phyloP scores from a whole-genome alignment of 2,329 filamentous ascomycete species.

The Cordyceps militaris region DNA sequence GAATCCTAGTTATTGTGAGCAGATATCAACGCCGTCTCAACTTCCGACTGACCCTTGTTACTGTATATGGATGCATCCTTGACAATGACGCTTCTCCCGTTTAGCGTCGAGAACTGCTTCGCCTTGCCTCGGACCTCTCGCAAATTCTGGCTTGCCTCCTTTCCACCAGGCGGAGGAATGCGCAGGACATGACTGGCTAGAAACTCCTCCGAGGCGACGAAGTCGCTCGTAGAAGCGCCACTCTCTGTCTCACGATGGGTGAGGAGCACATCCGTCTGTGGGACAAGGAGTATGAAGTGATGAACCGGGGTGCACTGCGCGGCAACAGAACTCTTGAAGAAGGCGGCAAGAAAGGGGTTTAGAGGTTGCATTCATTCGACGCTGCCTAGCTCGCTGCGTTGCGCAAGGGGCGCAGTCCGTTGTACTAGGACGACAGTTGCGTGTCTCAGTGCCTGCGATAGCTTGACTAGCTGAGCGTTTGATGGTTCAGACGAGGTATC shows the following conservation, averaged over 20 bases:
- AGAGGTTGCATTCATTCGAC: conserved; percentile 77
- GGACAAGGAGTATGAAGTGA: conserved; percentile 90
- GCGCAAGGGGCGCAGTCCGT: conserved; percentile 3
- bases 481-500: not conserved
- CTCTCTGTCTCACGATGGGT: conserved; percentile 83
- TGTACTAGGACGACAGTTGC: not conserved
- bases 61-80: conserved; percentile 91
- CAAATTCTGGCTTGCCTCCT: conserved; percentile 55
- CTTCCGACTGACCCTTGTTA: conserved; percentile 70
- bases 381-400: conserved; percentile 2
- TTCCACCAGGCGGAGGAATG: conserved; percentile 55
- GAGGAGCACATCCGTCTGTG: conserved; percentile 85
- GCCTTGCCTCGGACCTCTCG: conserved; percentile 88
- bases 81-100: conserved; percentile 86
- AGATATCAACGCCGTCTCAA: not conserved
- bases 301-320: conserved; percentile 86
- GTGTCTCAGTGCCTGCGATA: not conserved
- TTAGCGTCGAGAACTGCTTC: conserved; percentile 87
- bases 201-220: conserved; percentile 87
- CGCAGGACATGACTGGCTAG: conserved; percentile 93
- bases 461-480: not conserved
- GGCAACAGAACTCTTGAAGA: conserved; percentile 92
- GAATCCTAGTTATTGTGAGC: conserved; percentile 57
- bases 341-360: conserved; percentile 97
- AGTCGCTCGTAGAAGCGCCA: conserved; percentile 67